Evolutionary conservation across 345 rosid genomes (phyloP).

Genomic region (Excoecaria cochinchinensis): DNA sequence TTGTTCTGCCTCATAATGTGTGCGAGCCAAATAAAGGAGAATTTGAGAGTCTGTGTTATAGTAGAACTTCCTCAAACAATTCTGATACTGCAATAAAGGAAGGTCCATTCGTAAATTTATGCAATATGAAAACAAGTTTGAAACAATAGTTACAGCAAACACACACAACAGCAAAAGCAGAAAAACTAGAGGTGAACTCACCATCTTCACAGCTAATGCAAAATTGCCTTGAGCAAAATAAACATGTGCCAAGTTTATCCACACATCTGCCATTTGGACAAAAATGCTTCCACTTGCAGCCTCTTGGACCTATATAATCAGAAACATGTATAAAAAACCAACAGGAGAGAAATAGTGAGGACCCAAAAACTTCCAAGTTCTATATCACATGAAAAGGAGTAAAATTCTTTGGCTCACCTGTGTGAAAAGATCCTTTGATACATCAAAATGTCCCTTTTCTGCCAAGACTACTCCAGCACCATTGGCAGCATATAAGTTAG

Average conservation of each 20-base stretch:
- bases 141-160: neutral
- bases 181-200: constrained; percentile 30
- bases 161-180: neutral
- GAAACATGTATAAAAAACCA: constrained; percentile 13
- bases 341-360: neutral
- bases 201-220: constrained; percentile 96
- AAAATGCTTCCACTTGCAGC: constrained; percentile 97
- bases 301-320: constrained; percentile 78
- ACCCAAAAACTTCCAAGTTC: neutral
- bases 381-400: constrained; percentile 12
- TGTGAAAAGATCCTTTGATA: constrained; percentile 90
- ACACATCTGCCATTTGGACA: constrained; percentile 96
- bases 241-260: constrained; percentile 98
- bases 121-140: neutral
- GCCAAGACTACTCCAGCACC: constrained; percentile 96
- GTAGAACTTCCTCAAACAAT: constrained; percentile 93
- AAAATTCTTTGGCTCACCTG: constrained; percentile 48
- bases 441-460: constrained; percentile 94
- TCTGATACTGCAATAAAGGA: constrained; percentile 75
- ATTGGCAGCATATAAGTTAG: constrained; percentile 95
- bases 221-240: constrained; percentile 97
- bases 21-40: constrained; percentile 92
- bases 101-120: constrained; percentile 11
- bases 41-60: constrained; percentile 84
- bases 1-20: constrained; percentile 98